phyloP scores from a whole-genome alignment of 108 stramenopile genomes.

The Thalassiosira profunda region DNA sequence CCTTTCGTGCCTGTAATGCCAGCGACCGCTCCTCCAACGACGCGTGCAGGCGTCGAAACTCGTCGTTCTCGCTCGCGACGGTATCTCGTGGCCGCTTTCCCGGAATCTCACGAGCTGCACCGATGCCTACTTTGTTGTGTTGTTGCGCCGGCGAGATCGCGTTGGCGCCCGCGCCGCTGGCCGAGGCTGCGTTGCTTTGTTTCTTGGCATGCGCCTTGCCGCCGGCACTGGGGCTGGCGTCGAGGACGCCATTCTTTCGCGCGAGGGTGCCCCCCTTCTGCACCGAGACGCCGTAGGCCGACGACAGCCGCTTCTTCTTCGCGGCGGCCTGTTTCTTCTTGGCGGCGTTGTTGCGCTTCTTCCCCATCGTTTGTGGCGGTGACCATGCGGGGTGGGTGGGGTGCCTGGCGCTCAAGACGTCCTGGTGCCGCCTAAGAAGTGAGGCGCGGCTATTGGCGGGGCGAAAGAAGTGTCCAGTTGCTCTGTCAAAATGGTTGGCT shows the following conservation, averaged over 20 bases:
- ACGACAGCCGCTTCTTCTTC: slow-evolving; percentile 36
- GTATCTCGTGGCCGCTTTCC: neutral
- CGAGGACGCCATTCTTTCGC: slow-evolving; percentile 41
- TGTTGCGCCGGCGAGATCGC: neutral
- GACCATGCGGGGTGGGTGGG: neutral
- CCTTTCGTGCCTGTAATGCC: slow-evolving; percentile 33
- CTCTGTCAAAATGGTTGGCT: too few species aligned
- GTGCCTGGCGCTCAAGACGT: neutral
- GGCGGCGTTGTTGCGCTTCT: slow-evolving; percentile 32
- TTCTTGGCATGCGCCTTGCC: neutral
- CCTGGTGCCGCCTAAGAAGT: neutral
- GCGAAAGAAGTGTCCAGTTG: too few species aligned
- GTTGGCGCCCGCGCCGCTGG: neutral
- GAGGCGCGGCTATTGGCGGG: too few species aligned
- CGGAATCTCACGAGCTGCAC: neutral
- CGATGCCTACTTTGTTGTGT: neutral
- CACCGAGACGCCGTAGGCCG: slow-evolving; percentile 44
- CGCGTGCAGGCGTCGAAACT: slow-evolving; percentile 38
- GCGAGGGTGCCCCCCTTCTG: slow-evolving; percentile 43
- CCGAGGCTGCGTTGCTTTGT: neutral
- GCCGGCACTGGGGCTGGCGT: slow-evolving; percentile 1
- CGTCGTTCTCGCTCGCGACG: slow-evolving; percentile 21
- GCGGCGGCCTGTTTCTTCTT: slow-evolving; percentile 40
- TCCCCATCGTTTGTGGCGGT: slow-evolving; percentile 27
- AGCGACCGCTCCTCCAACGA: slow-evolving; percentile 47